A percentile compares a stretch with the other conserved stretches of the same genome.
Evolutionary conservation across 371 early-diverging fungal species (phyloP).

Genomic region (Smittium culicis): DNA sequence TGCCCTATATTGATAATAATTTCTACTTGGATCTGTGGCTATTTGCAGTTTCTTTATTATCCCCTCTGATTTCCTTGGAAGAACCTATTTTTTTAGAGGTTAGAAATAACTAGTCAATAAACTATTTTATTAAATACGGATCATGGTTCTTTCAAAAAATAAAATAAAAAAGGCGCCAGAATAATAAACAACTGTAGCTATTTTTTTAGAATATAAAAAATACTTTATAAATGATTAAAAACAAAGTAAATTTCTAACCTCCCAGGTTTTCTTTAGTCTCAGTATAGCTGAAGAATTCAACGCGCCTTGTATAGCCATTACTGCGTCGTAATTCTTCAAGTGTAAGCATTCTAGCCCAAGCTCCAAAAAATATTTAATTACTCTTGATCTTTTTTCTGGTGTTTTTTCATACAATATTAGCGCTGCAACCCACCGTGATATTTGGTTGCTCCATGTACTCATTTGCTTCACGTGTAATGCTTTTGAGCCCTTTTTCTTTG

Average conservation of each 20-base stretch:
- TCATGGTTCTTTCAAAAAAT: no score
- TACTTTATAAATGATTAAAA: no score
- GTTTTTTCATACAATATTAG: conserved; percentile 49
- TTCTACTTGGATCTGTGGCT: conserved; percentile 49
- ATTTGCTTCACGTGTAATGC: conserved; percentile 29
- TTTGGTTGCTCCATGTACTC: conserved; percentile 31
- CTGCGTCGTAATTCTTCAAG: conserved; percentile 62
- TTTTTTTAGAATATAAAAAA: no score
- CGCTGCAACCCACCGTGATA: conserved; percentile 50
- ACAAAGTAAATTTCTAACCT: no score
- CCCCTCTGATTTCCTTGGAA: conserved; percentile 38
- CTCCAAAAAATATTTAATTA: conserved; percentile 49
- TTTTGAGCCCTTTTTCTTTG: conserved; percentile 16
- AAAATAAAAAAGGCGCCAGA: neutral
- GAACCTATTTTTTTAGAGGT: conserved; percentile 6
- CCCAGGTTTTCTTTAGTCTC: conserved; percentile 63
- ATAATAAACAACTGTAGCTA: no score
- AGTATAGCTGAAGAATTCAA: conserved; percentile 57
- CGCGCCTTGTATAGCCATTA: conserved; percentile 65
- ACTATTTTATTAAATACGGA: no score
- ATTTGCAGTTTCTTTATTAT: conserved; percentile 40
- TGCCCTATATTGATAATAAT: conserved; percentile 63
- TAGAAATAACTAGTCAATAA: neutral
- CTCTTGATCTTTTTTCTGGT: conserved; percentile 47
- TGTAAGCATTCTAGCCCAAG: conserved; percentile 42